Percentiles rank a stretch among this genome's conserved stretches.
phyloP scores from a whole-genome alignment of 2,329 filamentous ascomycete species.

The Aspergillus neoniger region DNA sequence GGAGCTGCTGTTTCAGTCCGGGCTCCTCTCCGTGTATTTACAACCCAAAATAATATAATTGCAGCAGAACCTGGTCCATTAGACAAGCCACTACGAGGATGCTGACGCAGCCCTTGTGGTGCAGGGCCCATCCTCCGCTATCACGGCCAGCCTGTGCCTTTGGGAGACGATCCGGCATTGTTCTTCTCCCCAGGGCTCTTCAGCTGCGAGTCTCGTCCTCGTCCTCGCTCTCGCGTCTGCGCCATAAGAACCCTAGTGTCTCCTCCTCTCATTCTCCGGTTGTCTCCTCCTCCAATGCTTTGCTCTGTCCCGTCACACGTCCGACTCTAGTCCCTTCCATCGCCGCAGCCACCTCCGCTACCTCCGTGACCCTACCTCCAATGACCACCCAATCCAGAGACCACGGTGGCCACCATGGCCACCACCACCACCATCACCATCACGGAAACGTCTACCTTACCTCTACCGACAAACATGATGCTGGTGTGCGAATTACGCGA shows the following conservation, averaged over 20 bases:
- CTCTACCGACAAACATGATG: slow-evolving; percentile 83
- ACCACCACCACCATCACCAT: slow-evolving; percentile 69
- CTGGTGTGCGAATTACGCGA: slow-evolving; percentile 88
- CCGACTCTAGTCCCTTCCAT: slow-evolving; percentile 12
- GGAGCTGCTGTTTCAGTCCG: slow-evolving; percentile 4
- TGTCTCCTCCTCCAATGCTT: slow-evolving; percentile 19
- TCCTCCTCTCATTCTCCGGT: slow-evolving; percentile 8
- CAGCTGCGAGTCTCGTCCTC: slow-evolving; percentile 27
- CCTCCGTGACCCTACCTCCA: slow-evolving; percentile 28
- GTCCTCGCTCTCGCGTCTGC: slow-evolving; percentile 15
- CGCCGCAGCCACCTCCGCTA: slow-evolving; percentile 16
- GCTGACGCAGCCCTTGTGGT: slow-evolving; percentile 44
- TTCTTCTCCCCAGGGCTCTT: slow-evolving; percentile 19
- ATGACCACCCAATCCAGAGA: slow-evolving; percentile 51
- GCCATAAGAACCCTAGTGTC: slow-evolving; percentile 15
- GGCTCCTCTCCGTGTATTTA: not conserved
- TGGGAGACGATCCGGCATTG: slow-evolving; percentile 19
- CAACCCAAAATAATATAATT: not conserved
- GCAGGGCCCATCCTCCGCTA: slow-evolving; percentile 36
- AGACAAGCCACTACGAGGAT: slow-evolving; percentile 16
- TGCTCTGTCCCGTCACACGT: slow-evolving; percentile 3
- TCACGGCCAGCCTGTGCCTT: slow-evolving; percentile 61
- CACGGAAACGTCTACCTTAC: slow-evolving; percentile 84
- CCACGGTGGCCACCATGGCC: slow-evolving; percentile 51
- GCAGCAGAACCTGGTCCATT: slow-evolving; percentile 16